Evolutionary conservation across 2,329 filamentous ascomycete genomes (phyloP), one percentile per base, ranked within the genome.

Genomic region (Kalaharituber pfeilii): DNA sequence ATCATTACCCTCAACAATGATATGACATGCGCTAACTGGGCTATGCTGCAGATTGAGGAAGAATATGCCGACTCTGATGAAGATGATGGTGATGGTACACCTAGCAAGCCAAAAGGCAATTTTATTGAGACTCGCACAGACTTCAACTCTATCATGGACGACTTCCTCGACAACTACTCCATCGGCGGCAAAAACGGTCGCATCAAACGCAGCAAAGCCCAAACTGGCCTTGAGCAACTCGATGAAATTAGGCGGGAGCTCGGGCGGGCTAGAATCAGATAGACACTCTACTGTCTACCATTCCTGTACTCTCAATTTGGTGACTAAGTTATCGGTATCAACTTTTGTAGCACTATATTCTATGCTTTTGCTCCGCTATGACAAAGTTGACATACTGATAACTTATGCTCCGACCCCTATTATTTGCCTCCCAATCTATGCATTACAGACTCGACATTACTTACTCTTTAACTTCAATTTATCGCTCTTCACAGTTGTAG

Each of bases 111-210:
- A 27, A 42, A 54, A 51, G 52, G 45, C 28, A 24, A 45, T 9
- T 29, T 59, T 42, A 45, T 58, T 25, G 55, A 63, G 52, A 53
- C 60, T 47, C 74, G 86, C 47, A 72, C 75, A 36, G 88, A 95
- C 66, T 94, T 98, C 68, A 82, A 94, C 66, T 77, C 74, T 57
- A 86, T 96, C 66, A 80, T 98, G 74, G 89, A 96, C 66, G 88
- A 94, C 54, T 98, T 98, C 69, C 70, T 96, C 25, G 84, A 80
- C 7, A 80, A 74, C 29, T 82, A 85, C 65, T 78, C 78, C 8
- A 81, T 79, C 69, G 75, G 75, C 24, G 82, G 82, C 1, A 87
- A 86, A 71, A 72, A 75, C 9, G 44, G 24, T 6, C 65, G 61
- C 26, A 77, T 86, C 20, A 89, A 88, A 71, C 86, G 88, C 69